Evolutionary conservation across 1,284 basidiomycete genomes (phyloP), one percentile per base, ranked within the genome.

Genomic region (Sporisorium sorghi): DNA sequence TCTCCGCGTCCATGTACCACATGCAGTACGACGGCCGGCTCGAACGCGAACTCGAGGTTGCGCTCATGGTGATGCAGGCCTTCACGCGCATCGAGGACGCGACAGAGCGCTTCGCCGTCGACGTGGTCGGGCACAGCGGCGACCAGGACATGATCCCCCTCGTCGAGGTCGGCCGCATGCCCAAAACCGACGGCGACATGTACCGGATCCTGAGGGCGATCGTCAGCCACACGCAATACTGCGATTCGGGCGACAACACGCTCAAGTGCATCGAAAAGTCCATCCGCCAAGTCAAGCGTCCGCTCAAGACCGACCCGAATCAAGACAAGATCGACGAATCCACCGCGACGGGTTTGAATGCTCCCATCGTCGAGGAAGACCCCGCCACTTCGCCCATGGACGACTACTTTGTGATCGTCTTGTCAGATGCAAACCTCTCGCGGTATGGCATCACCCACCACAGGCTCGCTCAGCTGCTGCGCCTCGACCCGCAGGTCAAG

Each of bases 401-500:
- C 70, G 85, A 86, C 58, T 82, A 81, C 72, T 84, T 86, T 72
- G 84, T 86, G 52, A 82, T 86, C 60, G 85, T 79, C 11, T 64
- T 86, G 24, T 79, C 78, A 15, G 85, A 86, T 58, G 85, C 85
- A 32, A 84, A 86, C 59, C 78, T 86, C 46, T 61, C 65, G 6
- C 68, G 85, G 15, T 86, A 86, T 69, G 76, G 75, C 37, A 86
- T 86, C 73, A 81, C 80, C 1, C 52, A 73, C 14, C 59, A 72
- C 12, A 37, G 58, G 15, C 71, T 84, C 21, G 73, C 63, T 19
- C 48, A 63, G n/a, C 71, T 75, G 6, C 71, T 84, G 32, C 59
- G 71, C 5, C 53, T 62, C 6, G 73, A 77, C 51, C 62, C 78
- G 2, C 78, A 80, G 60, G 83, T 84, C 48, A 83, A 83, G 60